Conservation (phyloP, 2,329 filamentous ascomycete species). For the Diaporthe sp. region DNA sequence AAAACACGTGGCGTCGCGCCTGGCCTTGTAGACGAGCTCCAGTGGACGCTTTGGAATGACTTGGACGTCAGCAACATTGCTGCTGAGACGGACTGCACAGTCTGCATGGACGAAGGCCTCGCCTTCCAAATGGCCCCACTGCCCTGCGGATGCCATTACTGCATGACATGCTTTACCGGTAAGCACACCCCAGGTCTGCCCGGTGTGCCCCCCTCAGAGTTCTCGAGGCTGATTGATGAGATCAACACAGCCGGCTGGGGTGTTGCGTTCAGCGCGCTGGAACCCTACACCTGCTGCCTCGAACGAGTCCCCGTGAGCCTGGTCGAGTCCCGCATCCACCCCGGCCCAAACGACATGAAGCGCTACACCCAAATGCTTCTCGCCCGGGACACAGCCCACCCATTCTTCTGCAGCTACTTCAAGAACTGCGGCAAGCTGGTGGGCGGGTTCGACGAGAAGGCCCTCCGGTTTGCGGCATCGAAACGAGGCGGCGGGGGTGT, state of each 20-base stretch:
- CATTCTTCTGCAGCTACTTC: conserved; percentile 18
- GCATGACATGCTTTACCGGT: conserved; percentile 1
- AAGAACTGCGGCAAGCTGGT: conserved; percentile 3
- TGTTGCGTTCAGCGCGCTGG: neutral
- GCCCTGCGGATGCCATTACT: conserved; percentile 13
- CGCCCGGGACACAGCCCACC: neutral
- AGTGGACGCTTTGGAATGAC: conserved; percentile 11
- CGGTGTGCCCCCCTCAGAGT: neutral
- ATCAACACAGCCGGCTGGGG: neutral
- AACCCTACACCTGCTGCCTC: conserved; percentile 8
- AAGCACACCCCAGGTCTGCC: neutral
- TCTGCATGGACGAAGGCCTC: neutral
- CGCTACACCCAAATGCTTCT: conserved; percentile 4
- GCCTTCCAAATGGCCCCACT: neutral
- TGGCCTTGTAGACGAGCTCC: neutral
- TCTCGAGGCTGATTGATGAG: neutral
- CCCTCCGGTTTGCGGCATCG: neutral
- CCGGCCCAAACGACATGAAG: neutral
- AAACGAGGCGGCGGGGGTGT: conserved; percentile 13
- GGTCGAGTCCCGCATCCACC: neutral
- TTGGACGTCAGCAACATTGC: neutral
- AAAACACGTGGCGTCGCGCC: neutral
- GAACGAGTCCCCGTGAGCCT: conserved; percentile 1
- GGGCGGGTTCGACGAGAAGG: neutral
- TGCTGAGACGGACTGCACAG: neutral